Percentiles rank a stretch among this genome's conserved stretches.
phyloP scores from a whole-genome alignment of 1,284 basidiomycete genomes.

The Abortiporus biennis region DNA sequence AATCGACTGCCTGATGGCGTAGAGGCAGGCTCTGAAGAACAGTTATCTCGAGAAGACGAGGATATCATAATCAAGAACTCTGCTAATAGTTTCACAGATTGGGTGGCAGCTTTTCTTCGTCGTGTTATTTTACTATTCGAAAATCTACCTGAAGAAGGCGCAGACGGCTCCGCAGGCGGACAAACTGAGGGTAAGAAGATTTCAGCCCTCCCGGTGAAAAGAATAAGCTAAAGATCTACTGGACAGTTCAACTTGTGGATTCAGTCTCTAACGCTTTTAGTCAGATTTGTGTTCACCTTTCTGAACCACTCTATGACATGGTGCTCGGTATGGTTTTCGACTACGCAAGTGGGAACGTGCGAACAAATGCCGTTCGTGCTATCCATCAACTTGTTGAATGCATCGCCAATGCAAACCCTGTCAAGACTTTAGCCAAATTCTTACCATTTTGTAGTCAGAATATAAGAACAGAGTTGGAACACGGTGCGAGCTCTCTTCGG shows the following conservation, averaged over 20 bases:
- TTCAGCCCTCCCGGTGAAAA: not conserved
- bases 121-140: slow-evolving; percentile 81
- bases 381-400: slow-evolving; percentile 86
- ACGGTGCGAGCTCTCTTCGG: slow-evolving; percentile 80
- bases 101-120: slow-evolving; percentile 81
- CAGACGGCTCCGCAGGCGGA: slow-evolving; percentile 47
- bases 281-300: slow-evolving; percentile 79
- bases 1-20: slow-evolving; percentile 21
- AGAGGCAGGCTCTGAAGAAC: slow-evolving; percentile 28
- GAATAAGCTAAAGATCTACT: not conserved
- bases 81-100: slow-evolving; percentile 66
- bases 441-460: slow-evolving; percentile 70
- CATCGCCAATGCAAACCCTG: slow-evolving; percentile 76
- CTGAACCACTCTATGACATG: slow-evolving; percentile 76
- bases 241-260: slow-evolving; percentile 59
- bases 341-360: slow-evolving; percentile 72
- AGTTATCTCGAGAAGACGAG: slow-evolving; percentile 49
- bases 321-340: slow-evolving; percentile 80
- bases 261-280: slow-evolving; percentile 63
- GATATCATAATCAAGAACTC: slow-evolving; percentile 57
- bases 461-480: slow-evolving; percentile 75
- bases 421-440: slow-evolving; percentile 73
- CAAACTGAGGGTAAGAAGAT: slow-evolving; percentile 53
- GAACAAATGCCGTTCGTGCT: slow-evolving; percentile 81
- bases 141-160: slow-evolving; percentile 82